Evolutionary conservation across 345 rosid species (phyloP).

Genomic region (Mercurialis annua): DNA sequence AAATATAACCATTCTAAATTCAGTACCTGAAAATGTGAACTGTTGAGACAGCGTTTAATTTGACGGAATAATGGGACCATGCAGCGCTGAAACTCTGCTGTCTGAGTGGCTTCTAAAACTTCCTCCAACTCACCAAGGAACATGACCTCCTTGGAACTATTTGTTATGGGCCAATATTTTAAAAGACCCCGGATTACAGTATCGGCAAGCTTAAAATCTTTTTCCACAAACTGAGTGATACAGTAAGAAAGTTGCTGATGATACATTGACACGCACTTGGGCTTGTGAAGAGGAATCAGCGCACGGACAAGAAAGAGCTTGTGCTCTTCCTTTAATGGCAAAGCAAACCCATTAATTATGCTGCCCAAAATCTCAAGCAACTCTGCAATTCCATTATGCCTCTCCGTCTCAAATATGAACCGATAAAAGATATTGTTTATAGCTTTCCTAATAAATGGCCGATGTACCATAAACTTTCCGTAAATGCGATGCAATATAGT

Average conservation of each 20-base stretch:
- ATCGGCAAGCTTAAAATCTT: conserved; percentile 76
- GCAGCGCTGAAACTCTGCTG: conserved; percentile 77
- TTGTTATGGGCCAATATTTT: conserved; percentile 74
- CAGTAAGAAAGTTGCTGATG: conserved; percentile 80
- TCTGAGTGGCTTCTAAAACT: conserved; percentile 73
- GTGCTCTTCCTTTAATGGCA: conserved; percentile 87
- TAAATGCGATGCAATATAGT: conserved; percentile 59
- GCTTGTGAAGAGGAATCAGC: conserved; percentile 78
- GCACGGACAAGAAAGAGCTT: conserved; percentile 71
- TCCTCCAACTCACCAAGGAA: conserved; percentile 83
- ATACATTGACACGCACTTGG: conserved; percentile 59
- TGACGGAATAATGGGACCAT: conserved; percentile 67
- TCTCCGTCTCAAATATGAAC: conserved; percentile 69
- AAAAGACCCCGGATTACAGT: conserved; percentile 66
- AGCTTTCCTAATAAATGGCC: conserved; percentile 50
- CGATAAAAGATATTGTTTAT: conserved; percentile 60
- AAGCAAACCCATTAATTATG: conserved; percentile 74
- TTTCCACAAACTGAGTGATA: conserved; percentile 77
- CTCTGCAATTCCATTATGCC: conserved; percentile 68
- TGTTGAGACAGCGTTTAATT: conserved; percentile 61
- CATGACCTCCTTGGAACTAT: conserved; percentile 80
- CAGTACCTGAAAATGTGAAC: conserved; percentile 76
- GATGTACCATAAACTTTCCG: conserved; percentile 56
- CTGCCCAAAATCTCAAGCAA: conserved; percentile 80
- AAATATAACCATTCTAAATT: conserved; percentile 1